phyloP scores from a whole-genome alignment of 495 filamentous ascomycete genomes.

The Hypoxylon lenormandii region DNA sequence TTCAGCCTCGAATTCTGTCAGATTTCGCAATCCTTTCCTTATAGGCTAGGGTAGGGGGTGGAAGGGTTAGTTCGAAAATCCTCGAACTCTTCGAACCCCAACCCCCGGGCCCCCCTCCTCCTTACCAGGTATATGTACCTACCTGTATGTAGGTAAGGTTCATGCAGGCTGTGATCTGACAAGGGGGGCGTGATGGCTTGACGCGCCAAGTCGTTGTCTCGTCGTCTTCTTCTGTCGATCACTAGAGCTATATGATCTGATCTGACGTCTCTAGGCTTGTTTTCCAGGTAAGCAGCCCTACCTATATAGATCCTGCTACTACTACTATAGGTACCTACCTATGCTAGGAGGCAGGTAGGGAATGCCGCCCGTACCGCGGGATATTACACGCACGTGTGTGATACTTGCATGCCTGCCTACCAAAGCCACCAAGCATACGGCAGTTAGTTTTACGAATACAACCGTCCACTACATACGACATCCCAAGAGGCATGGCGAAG shows the following conservation, averaged over 20 bases:
- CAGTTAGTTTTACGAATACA: constrained; percentile 3
- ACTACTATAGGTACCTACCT: background rate
- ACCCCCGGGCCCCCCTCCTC: background rate
- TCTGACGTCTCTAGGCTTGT: constrained; percentile 20
- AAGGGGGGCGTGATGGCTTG: background rate
- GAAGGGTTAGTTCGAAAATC: no score
- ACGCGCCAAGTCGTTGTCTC: constrained; percentile 25
- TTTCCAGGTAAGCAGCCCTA: constrained; percentile 16
- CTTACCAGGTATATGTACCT: constrained; percentile 13
- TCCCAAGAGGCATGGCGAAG: constrained; percentile 5
- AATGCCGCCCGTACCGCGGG: constrained; percentile 27
- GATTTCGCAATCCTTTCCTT: constrained; percentile 14
- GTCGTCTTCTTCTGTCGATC: constrained; percentile 20
- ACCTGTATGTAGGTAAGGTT: no score
- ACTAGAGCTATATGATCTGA: constrained; percentile 32
- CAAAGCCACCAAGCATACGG: constrained; percentile 5
- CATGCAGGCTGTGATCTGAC: constrained; percentile 17
- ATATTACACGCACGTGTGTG: constrained; percentile 28
- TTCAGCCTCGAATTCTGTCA: constrained; percentile 36
- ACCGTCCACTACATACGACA: background rate
- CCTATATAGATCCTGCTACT: constrained; percentile 8
- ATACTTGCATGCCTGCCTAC: background rate
- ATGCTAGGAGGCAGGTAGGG: background rate
- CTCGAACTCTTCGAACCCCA: background rate
- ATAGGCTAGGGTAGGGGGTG: background rate